Evolutionary conservation across 805 yeast genomes (phyloP).

Genomic region (Yamadazyma laniorum): DNA sequence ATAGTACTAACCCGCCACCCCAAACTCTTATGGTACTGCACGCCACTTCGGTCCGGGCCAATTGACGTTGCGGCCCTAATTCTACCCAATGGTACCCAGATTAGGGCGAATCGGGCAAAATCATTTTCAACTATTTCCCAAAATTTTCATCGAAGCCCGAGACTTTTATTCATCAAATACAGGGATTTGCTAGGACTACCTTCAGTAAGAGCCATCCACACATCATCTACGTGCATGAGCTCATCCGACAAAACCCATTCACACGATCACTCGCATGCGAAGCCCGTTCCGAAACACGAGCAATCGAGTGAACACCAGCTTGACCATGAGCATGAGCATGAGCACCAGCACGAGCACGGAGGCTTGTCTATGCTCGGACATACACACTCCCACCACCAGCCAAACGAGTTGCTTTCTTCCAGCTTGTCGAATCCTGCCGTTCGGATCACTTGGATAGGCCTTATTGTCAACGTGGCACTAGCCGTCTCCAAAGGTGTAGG

Average conservation of each 20-base stretch:
- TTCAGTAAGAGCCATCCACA: constrained; percentile 1
- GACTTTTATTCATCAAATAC: neutral
- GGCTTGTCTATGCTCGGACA: constrained; percentile 20
- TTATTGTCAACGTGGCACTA: constrained; percentile 78
- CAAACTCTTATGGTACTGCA: neutral
- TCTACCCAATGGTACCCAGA: constrained; percentile 3
- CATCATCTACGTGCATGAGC: neutral
- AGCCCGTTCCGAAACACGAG: neutral
- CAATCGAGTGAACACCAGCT: constrained; percentile 5
- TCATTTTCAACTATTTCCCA: constrained; percentile 3
- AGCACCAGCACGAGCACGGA: constrained; percentile 5
- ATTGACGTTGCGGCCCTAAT: neutral
- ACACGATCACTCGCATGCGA: constrained; percentile 5
- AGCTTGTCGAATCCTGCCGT: constrained; percentile 72
- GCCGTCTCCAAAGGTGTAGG: constrained; percentile 86
- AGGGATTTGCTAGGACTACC: neutral
- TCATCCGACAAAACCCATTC: neutral
- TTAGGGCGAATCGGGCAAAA: constrained; percentile 5
- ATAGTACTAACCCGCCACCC: neutral
- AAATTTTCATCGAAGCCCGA: neutral
- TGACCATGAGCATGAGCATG: constrained; percentile 3
- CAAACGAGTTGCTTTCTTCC: constrained; percentile 41
- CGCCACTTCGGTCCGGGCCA: neutral
- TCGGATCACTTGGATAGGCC: constrained; percentile 89
- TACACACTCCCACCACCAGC: constrained; percentile 45